Evolutionary conservation across 352 stramenopile genomes (phyloP), one percentile per base, ranked within the genome.

Genomic region (Synura sp.): DNA sequence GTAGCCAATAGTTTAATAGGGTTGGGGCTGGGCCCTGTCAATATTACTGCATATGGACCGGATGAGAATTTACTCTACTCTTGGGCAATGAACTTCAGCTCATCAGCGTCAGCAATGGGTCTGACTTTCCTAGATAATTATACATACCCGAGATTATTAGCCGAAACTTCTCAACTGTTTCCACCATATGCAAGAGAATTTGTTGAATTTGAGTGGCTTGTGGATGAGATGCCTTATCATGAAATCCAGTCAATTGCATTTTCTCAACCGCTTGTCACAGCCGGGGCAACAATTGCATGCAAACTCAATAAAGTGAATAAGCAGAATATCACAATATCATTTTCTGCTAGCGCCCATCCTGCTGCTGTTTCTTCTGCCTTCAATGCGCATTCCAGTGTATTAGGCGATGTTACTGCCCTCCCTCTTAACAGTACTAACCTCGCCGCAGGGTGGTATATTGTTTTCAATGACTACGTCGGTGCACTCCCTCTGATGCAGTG

Each of bases 31-130:
- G n/a, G n/a, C n/a, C n/a, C n/a, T n/a, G n/a, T n/a, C n/a, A n/a
- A n/a, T n/a, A n/a, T n/a, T n/a, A n/a, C n/a, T n/a, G n/a, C n/a
- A n/a, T n/a, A n/a, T n/a, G n/a, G n/a, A n/a, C n/a, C 33, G 27
- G 73, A 79, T 27, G 73, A 70, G 19, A 79, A 79, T 49, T 17
- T 7, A 9, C 49, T 70, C 25, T 31, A 44, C 15, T 59, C 42
- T 3, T 76, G 25, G n/a, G 19, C 12, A 5, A 29, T 76, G 1
- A 3, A 55, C 0, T 76, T 76, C 22, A 76, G 7, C 2, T 71
- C 38, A 12, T 42, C 38, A 22, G 57, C 33, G 19, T 12, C 22
- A 25, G 33, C 7, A 4, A 12, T 75, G 4, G 5, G 9, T 75
- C 31, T 34, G 2, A 14, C 5, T 25, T 75, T 42, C 2, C 27